Conservation (phyloP, 2,329 filamentous ascomycete species). For the Pestalotiopsis sp. region DNA sequence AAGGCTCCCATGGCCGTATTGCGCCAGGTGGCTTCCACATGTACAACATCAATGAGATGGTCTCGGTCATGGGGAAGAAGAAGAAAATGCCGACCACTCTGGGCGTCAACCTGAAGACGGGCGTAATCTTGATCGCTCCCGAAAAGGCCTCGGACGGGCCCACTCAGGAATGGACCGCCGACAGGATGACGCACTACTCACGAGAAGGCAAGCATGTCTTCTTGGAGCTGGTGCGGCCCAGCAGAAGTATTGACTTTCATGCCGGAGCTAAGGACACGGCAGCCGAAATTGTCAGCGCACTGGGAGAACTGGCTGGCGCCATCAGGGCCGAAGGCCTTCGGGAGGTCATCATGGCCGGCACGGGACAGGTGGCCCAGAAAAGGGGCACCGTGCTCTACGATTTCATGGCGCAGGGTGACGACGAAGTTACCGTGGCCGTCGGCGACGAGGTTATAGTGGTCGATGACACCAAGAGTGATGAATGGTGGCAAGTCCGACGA, state of each 20-base stretch:
- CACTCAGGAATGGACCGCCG: slow-evolving; percentile 88
- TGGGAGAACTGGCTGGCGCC: slow-evolving; percentile 87
- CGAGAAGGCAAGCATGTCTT: slow-evolving; percentile 98
- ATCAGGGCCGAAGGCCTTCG: slow-evolving; percentile 79
- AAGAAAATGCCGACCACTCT: slow-evolving; percentile 98
- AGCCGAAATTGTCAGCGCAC: slow-evolving; percentile 82
- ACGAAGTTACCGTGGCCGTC: slow-evolving; percentile 88
- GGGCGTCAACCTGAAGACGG: slow-evolving; percentile 88
- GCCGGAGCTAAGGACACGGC: slow-evolving; percentile 97
- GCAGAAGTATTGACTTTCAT: slow-evolving; percentile 95
- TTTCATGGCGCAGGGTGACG: slow-evolving; percentile 93
- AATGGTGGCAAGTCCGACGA: slow-evolving; percentile 96
- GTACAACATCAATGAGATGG: slow-evolving; percentile 97
- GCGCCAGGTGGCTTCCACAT: slow-evolving; percentile 85
- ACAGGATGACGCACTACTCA: slow-evolving; percentile 95
- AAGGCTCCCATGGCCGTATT: slow-evolving; percentile 45
- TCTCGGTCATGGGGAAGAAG: slow-evolving; percentile 93
- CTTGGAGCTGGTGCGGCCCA: slow-evolving; percentile 85
- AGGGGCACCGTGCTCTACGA: slow-evolving; percentile 89
- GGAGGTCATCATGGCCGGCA: slow-evolving; percentile 82
- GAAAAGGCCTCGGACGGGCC: slow-evolving; percentile 81
- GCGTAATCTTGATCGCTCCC: slow-evolving; percentile 86
- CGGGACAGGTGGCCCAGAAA: slow-evolving; percentile 67
- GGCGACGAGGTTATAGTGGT: slow-evolving; percentile 90
- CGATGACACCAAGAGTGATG: slow-evolving; percentile 89